A percentile compares a stretch with the other conserved stretches of the same genome.
phyloP scores from a whole-genome alignment of 1,284 basidiomycete genomes.

The Bjerkandera adusta region DNA sequence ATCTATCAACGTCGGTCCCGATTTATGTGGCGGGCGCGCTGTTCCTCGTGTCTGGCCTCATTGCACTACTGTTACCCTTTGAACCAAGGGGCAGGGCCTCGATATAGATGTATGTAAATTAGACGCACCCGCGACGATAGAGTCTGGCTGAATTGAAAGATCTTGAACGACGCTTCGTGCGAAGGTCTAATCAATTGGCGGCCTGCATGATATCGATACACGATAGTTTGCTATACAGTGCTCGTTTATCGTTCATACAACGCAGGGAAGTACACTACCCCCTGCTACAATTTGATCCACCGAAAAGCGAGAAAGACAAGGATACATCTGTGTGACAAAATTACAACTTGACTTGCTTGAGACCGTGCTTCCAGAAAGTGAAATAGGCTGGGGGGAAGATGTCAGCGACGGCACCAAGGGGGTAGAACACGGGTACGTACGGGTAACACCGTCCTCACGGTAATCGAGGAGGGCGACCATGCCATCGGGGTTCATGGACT shows the following conservation, averaged over 20 bases:
- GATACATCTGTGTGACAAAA: constrained; percentile 2
- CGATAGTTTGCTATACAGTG: background rate
- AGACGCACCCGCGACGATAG: too few species aligned
- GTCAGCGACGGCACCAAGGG: constrained; percentile 11
- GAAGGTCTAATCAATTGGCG: too few species aligned
- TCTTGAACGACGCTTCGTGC: too few species aligned
- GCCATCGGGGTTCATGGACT: constrained; percentile 84
- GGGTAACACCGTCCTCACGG: constrained; percentile 74
- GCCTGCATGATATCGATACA: too few species aligned
- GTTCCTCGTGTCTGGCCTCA: constrained; percentile 57
- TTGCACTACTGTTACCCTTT: constrained; percentile 69
- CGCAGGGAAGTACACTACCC: constrained; percentile 13
- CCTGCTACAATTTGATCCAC: constrained; percentile 9
- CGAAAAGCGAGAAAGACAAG: background rate
- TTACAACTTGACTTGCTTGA: constrained; percentile 74
- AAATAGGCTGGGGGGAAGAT: constrained; percentile 67
- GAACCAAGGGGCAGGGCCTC: constrained; percentile 68
- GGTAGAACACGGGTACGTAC: constrained; percentile 43
- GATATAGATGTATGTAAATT: constrained; percentile 31
- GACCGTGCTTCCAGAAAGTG: constrained; percentile 91
- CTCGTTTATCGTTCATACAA: constrained; percentile 4
- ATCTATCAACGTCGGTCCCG: constrained; percentile 60
- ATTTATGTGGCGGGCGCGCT: constrained; percentile 70
- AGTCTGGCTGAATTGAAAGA: too few species aligned
- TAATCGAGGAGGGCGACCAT: constrained; percentile 91